These are phyloP conservation scores for Heritiera littoralis DNA, from an alignment of 345 rosid genomes.

Conservation along the genomic window DNA sequence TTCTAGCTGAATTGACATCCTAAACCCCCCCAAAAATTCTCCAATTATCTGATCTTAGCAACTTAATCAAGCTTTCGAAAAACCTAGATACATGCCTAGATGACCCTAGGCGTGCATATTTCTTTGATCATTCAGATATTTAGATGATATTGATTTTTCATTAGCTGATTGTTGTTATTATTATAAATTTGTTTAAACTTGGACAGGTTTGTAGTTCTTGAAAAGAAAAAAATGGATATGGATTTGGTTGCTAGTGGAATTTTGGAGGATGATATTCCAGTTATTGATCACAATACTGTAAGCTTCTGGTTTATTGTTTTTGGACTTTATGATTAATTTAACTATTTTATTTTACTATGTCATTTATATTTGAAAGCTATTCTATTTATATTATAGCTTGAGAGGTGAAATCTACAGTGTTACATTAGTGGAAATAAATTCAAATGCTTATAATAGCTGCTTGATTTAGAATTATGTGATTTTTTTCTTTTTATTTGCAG, in stretches of 20 bases:
- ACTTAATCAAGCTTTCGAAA: background rate
- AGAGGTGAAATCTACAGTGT: background rate
- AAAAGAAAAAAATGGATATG: slow-evolving; percentile 49
- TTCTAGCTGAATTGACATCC: background rate
- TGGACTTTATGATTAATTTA: background rate
- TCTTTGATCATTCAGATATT: background rate
- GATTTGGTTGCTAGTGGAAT: slow-evolving; percentile 54
- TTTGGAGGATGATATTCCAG: slow-evolving; percentile 55
- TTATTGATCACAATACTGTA: slow-evolving; percentile 51
- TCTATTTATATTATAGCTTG: background rate
- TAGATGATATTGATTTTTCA: background rate
- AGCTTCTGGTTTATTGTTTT: slow-evolving; percentile 29
- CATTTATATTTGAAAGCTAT: background rate
- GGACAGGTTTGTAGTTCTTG: slow-evolving; percentile 6
- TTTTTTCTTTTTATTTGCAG: slow-evolving; percentile 38
- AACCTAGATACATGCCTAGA: background rate
- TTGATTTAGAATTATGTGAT: background rate
- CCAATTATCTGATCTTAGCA: background rate
- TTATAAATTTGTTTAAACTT: slow-evolving; percentile 18
- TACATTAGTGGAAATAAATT: background rate
- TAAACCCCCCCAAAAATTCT: background rate
- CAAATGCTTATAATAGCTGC: background rate
- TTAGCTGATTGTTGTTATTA: background rate
- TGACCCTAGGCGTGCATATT: background rate
- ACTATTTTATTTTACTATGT: background rate